Conservation (phyloP, 805 yeast genomes). For the Teunomyces tritomae region DNA sequence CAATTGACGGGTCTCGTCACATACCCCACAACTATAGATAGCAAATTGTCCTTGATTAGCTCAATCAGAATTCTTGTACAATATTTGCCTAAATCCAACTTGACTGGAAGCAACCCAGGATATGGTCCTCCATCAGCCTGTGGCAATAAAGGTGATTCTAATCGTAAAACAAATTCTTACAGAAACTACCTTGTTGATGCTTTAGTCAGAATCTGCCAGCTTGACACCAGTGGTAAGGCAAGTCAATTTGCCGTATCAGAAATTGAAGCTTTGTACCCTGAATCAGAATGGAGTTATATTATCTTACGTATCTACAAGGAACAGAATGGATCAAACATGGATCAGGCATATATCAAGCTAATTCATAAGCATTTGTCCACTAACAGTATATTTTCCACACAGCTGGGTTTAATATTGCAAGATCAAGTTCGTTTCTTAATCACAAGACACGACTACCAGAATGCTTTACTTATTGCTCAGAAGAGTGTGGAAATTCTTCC, state of each 20-base stretch:
- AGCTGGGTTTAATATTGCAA: conserved; percentile 55
- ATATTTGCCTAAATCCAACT: conserved; percentile 46
- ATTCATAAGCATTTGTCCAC: conserved; percentile 18
- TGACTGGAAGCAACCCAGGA: conserved; percentile 43
- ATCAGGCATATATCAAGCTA: conserved; percentile 19
- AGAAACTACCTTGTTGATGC: conserved; percentile 57
- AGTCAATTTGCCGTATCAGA: conserved; percentile 33
- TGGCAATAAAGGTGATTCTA: conserved; percentile 20
- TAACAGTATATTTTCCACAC: conserved; percentile 27
- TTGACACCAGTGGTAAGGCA: conserved; percentile 30
- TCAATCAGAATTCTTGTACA: conserved; percentile 40
- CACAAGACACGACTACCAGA: conserved; percentile 47
- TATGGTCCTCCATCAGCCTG: conserved; percentile 32
- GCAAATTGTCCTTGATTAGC: conserved; percentile 9
- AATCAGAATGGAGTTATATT: conserved; percentile 22
- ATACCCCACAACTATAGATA: conserved; percentile 38
- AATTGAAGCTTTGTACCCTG: conserved; percentile 19
- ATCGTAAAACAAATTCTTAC: conserved; percentile 27
- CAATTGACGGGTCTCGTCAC: conserved; percentile 59
- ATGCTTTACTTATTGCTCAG: conserved; percentile 59
- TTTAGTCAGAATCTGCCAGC: conserved; percentile 42
- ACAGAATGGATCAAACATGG: conserved; percentile 20
- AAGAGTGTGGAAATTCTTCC: conserved; percentile 69
- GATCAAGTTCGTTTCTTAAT: conserved; percentile 66
- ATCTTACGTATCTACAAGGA: conserved; percentile 22